Base-by-base conservation (phyloP, 2,329 filamentous ascomycete species). In the Stagonosporopsis vannaccii region DNA sequence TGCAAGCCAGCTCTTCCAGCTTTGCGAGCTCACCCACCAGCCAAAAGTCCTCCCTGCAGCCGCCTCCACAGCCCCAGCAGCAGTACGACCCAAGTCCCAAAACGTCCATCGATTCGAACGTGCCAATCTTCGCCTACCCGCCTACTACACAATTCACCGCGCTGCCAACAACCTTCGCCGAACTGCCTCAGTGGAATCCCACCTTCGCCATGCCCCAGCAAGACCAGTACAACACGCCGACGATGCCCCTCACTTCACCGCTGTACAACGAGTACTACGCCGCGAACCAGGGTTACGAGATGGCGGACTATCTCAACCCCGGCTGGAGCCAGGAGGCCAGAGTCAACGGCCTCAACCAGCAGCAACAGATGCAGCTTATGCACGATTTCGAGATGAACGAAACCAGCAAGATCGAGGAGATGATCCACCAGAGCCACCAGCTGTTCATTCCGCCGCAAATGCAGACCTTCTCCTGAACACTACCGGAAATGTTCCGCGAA, bases 321-420 rank as follows among this genome's bases (percentile, higher is more conserved):
- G 86, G 86, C 67, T 91, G 87, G 62, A 90, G 83, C 40, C 62
- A 68, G 36, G 68, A 72, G 28, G 60, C 66, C 7, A 59, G 73
- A 44, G 68, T 68, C 4, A 67, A 68, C 22, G 82, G 82, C 56
- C 79, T 96, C 28, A 93, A 87, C 56, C 89, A 92, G 61, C 85
- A 91, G 68, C 91, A 96, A 75, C 91, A 95, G 75, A 78, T 88
- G 60, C 90, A 96, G 78, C 80, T 96, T 33, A 92, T 96, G 89
- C 86, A 88, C 51, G 87, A 87, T 44, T 82, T 96, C 30, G 90
- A 95, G 74, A 90, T 71, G 39, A 75, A 76, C 45, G 76, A 77
- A 20, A 72, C 72, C 1, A 68, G 71, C 48, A 75, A 76, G 57
- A 74, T 78, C 17, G 73, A 78, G 54, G 67, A 69, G 39, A 77